Base-by-base conservation (phyloP, 805 yeast species). In the Nakazawaea molendinolei region DNA sequence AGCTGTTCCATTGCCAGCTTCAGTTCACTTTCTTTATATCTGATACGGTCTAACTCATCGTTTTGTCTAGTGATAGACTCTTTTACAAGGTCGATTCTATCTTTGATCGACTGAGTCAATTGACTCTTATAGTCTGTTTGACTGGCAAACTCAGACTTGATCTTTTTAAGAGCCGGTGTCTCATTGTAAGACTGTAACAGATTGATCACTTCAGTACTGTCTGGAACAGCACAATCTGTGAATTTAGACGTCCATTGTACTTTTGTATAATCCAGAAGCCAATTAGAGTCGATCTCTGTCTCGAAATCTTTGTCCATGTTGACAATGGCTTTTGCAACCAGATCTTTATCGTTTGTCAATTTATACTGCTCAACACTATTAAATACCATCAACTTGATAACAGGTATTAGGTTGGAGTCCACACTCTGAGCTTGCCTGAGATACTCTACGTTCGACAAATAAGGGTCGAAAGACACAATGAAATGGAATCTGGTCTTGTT, bases 391-490 rank as follows among this genome's bases (percentile, higher is more conserved):
- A 74, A 56, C 46, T 68, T 71, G 5, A 74, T 46, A 17, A 73
- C 50, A 2, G 79, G 79, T 1, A 67, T 53, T 17, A 36, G 31
- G 9, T 47, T 23, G 15, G 36, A 31, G 27, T 36, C 27, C 36
- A 25, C 15, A 30, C 34, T 33, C 10, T 17, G 18, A 13, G 34
- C 31, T 28, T 28, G 47, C 36, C 46, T 47, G 36, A 44, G 41
- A 31, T 47, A 46, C 5, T 5, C 16, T 23, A 31, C 26, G 12
- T 55, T 58, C 32, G 60, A 55, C 21, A 68, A 28, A 28, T 49
- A 31, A 5, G 72, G 61, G 50, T 74, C 79, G 41, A 74, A 61
- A n/a, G 76, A 63, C 1, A 74, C 49, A 18, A 74, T 63, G 23
- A 63, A 48, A 42, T 72, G 69, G 33, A 70, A 50, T 23, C 55